phyloP scores from a whole-genome alignment of 225 moss, liverwort and hornwort genomes.

The Sphagnum tenellum region DNA sequence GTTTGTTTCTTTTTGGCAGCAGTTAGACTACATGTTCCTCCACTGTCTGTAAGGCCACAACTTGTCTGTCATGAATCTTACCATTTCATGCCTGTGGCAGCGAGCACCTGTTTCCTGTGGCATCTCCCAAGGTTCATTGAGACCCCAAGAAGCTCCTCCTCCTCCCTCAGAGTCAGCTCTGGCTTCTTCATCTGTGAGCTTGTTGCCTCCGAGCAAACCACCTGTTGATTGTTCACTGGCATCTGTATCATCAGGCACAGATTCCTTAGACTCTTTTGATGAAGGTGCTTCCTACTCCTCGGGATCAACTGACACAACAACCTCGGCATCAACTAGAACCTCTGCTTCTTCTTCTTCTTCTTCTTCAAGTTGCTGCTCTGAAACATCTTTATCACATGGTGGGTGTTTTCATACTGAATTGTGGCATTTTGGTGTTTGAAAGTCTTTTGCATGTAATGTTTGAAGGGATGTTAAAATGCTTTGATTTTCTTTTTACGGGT shows the following conservation, averaged over 20 bases:
- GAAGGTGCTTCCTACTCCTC: constrained; percentile 48
- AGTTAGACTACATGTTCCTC: too few relatives aligned
- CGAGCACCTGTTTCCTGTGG: constrained; percentile 67
- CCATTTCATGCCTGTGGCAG: constrained; percentile 23
- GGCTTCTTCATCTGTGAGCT: constrained; percentile 8
- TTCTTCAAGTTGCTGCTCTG: constrained; percentile 1
- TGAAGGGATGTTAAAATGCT: too few relatives aligned
- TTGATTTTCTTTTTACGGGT: too few relatives aligned
- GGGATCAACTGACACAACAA: constrained; percentile 9
- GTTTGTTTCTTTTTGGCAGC: too few relatives aligned
- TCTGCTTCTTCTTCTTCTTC: constrained; percentile 29
- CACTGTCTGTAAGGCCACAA: too few relatives aligned
- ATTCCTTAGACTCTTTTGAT: constrained; percentile 40
- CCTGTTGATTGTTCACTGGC: constrained; percentile 31
- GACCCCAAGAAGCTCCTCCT: too few relatives aligned
- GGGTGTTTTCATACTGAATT: constrained; percentile 10
- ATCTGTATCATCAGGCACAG: constrained; percentile 28
- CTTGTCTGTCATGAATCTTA: too few relatives aligned
- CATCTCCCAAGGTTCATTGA: constrained; percentile 11
- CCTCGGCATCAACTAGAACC: constrained; percentile 36
- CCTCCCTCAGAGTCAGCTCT: too few relatives aligned
- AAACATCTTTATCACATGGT: constrained; percentile 32
- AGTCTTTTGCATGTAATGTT: too few relatives aligned
- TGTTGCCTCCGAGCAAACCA: constrained; percentile 17
- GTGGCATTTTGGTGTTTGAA: too few relatives aligned